These are phyloP conservation scores for Ophiostoma sp. DNA, from an alignment of 2,329 filamentous ascomycete genomes.

Conservation along the genomic window DNA sequence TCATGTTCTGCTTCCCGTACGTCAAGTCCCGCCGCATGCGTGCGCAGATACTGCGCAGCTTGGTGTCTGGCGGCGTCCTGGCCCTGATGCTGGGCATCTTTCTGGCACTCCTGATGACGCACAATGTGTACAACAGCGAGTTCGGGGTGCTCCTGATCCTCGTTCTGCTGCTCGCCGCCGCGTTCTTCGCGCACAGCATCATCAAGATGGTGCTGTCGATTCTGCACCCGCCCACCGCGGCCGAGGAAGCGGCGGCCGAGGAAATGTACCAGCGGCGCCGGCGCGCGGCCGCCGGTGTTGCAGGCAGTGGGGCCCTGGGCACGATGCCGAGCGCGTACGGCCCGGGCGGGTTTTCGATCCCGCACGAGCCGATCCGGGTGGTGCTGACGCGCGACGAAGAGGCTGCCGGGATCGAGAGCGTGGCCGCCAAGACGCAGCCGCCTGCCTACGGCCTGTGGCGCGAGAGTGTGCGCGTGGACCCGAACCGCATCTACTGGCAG, in stretches of 20 bases:
- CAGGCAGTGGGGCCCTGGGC: conserved; percentile 26
- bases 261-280: conserved; percentile 29
- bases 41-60: conserved; percentile 52
- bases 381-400: conserved; percentile 71
- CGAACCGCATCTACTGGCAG: conserved; percentile 76
- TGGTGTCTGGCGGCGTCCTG: conserved; percentile 61
- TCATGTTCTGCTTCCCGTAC: conserved; percentile 52
- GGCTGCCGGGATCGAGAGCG: conserved; percentile 50
- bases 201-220: conserved; percentile 66
- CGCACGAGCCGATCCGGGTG: conserved; percentile 68
- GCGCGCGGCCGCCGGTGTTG: conserved; percentile 2
- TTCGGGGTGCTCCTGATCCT: conserved; percentile 77
- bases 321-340: conserved; percentile 43
- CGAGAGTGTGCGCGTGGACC: conserved; percentile 76
- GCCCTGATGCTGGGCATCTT: conserved; percentile 58
- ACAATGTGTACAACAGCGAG: conserved; percentile 58
- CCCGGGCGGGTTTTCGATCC: conserved; percentile 62
- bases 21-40: conserved; percentile 50
- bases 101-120: conserved; percentile 63
- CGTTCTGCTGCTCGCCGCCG: conserved; percentile 64
- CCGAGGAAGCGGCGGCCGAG: conserved; percentile 31
- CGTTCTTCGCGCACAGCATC: conserved; percentile 76
- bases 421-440: conserved; percentile 56
- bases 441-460: conserved; percentile 84
- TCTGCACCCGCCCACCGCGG: conserved; percentile 41